Conservation (phyloP, 2,329 filamentous ascomycete species). For the Ceratocystis papillata region DNA sequence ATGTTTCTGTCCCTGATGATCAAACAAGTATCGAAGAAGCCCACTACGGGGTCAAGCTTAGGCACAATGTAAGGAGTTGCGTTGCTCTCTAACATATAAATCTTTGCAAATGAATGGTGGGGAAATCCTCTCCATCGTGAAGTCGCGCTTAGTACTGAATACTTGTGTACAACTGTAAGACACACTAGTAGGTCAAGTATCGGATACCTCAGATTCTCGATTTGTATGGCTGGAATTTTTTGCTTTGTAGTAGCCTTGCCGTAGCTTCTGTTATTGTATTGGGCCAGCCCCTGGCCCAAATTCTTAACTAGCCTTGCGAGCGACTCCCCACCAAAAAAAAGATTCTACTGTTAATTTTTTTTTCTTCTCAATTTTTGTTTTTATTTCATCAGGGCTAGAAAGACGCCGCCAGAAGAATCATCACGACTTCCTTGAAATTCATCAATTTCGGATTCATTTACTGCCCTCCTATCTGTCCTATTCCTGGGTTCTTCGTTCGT, state of each 20-base stretch:
- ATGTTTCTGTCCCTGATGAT: slow-evolving; percentile 16
- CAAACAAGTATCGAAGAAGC: not conserved
- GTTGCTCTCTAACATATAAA: too few relatives aligned
- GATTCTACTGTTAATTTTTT: not conserved
- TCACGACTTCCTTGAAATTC: not conserved
- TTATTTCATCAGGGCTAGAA: not conserved
- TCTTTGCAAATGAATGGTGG: too few relatives aligned
- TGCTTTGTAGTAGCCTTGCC: not conserved
- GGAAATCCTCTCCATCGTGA: too few relatives aligned
- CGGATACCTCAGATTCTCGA: not conserved
- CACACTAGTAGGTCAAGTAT: not conserved
- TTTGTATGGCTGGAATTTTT: not conserved
- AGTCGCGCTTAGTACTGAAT: too few relatives aligned
- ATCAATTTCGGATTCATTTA: slow-evolving; percentile 1
- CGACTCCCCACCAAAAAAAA: not conserved
- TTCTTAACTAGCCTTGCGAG: not conserved
- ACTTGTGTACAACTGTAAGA: too few relatives aligned
- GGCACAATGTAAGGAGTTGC: too few relatives aligned
- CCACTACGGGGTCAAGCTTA: too few relatives aligned
- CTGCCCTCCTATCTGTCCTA: not conserved
- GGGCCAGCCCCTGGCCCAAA: not conserved
- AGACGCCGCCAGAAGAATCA: not conserved
- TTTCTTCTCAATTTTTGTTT: not conserved
- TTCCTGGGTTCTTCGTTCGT: not conserved
- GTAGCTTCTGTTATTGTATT: not conserved